A percentile compares a stretch with the other conserved stretches of the same genome.
Conservation (phyloP, 306 rosid species). For the peach (Prunus persica) region DNA sequence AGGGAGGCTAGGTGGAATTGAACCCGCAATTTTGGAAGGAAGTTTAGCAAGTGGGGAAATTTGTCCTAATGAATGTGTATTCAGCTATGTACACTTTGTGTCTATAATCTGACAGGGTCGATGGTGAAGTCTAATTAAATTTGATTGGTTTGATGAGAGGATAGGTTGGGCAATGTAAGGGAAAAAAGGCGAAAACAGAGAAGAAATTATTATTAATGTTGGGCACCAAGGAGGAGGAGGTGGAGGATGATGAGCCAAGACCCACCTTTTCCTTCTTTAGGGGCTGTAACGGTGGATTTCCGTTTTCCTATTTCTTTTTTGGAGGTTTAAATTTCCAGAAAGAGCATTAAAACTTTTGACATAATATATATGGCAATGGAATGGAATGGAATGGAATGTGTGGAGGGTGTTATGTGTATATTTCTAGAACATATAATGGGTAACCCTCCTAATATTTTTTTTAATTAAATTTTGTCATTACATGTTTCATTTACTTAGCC, state of each 20-base stretch:
- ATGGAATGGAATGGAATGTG: neutral
- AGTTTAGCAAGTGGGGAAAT: slow-evolving; percentile 21
- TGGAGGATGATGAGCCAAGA: slow-evolving; percentile 21
- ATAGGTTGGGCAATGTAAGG: slow-evolving; percentile 17
- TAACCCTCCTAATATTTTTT: slow-evolving; percentile 24
- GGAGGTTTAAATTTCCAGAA: slow-evolving; percentile 26
- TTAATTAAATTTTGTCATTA: slow-evolving; percentile 25
- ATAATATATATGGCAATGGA: slow-evolving; percentile 28
- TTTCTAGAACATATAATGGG: slow-evolving; percentile 38
- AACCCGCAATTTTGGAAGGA: slow-evolving; percentile 60
- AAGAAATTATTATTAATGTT: neutral
- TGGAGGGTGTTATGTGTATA: slow-evolving; percentile 42
- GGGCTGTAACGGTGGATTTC: slow-evolving; percentile 39
- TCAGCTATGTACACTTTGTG: slow-evolving; percentile 44
- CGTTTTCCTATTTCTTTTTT: slow-evolving; percentile 3
- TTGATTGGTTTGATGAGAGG: slow-evolving; percentile 55
- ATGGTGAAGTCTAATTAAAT: slow-evolving; percentile 45
- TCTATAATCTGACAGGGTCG: slow-evolving; percentile 67
- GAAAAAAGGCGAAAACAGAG: neutral
- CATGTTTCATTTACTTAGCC: slow-evolving; percentile 9
- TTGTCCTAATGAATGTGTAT: slow-evolving; percentile 29
- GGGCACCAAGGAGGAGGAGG: slow-evolving; percentile 1
- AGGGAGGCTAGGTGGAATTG: slow-evolving; percentile 23
- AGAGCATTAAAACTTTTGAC: slow-evolving; percentile 50
- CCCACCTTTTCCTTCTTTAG: slow-evolving; percentile 42